Evolutionary conservation across 192 early-diverging fungal species (phyloP), one percentile per base, ranked within the genome.

Genomic region (Coemansia asiatica): DNA sequence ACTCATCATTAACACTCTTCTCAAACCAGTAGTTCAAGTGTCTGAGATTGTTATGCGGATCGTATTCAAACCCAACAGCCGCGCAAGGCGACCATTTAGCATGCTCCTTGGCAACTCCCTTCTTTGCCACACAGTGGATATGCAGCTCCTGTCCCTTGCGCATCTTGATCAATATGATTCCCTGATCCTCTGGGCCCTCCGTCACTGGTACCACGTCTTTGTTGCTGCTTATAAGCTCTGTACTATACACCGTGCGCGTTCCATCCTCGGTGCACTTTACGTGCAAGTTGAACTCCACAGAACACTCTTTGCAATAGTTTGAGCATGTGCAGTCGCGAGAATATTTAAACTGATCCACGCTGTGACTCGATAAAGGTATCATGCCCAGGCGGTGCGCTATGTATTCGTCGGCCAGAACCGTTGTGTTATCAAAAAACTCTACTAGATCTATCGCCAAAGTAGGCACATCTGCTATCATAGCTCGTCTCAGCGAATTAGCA

Each of bases 361-460:
- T 88, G 28, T 85, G 85, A 48, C 92, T 95, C 49, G 87, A 84
- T 57, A 98, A 79, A 1, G 97, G 95, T 21, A 98, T 91, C 81
- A 98, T 85, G 36, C 97, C 97, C 50, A 98, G 83, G 27, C 97
- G 86, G 75, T 98, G 97, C 6, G 95, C 91, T 58, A 98, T 83
- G 72, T 94, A 96, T 72, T 98, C 97, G 82, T 98, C 97, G 6
- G 94, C 89, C 8, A 98, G 85, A 15, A 96, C 92, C 1, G 94
- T 90, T 28, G 92, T 92, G 82, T 98, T 98, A 10, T 84, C 86
- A 58, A 94, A 90, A 72, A 98, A 91, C 67, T 97, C 90, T 18
- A 98, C 97, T 84, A 96, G 85, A 68, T 98, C 97, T 56, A 98
- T 97, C 6, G 97, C 97, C 88, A 98, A 94, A 6, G 97, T 98